Evolutionary conservation across 75 land plant genomes (phyloP), one percentile per base, ranked within the genome.

Genomic region (Azolla pinnata): DNA sequence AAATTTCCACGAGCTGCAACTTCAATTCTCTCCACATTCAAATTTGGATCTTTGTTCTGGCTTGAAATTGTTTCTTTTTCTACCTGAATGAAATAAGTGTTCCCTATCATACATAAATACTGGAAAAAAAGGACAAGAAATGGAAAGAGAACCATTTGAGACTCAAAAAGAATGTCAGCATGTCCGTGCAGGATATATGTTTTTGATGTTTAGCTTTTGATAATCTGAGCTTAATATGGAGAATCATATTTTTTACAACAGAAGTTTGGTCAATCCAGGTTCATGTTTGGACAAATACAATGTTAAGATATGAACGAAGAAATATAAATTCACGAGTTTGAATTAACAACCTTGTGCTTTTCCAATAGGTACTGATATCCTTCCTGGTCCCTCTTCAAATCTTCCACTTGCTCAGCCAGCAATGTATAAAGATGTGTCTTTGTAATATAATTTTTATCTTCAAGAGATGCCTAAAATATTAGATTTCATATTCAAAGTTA

Each of bases 21-120:
- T 67, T 89, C 98, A 56, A 72, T 75, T 29, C 81, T 21, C 16
- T 93, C 96, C 56, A 66, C 67, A 51, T 75, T 83, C 42, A 83
- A 23, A 29, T 35, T 62, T 38, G 71, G 60, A 64, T 85, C 96
- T 61, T 47, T 76, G 52, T 85, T 96, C 18, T 64, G 70, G 70
- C 83, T 76, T 18, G 49, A 4, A 3, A 23, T 4, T 2, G 40
- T 8, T 18, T 34, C 28, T 67, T 32, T 27, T 5, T 29, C 45
- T 7, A 63, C 49, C 51, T 19, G 24, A 54, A 23, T 28, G 29
- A 30, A 67, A 30, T 40, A 31, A 27, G 21, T 8, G 29, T 20
- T 30, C 26, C 21, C 1, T 23, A 31, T 32, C n/a, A 60, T 27
- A 29, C 25, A 31, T 16, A 25, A 58, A 62, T 31, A 27, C n/a